These are phyloP conservation scores for Spencermartinsiella ligniputridi DNA, from an alignment of 1,139 yeast genomes.

Conservation along the genomic window DNA sequence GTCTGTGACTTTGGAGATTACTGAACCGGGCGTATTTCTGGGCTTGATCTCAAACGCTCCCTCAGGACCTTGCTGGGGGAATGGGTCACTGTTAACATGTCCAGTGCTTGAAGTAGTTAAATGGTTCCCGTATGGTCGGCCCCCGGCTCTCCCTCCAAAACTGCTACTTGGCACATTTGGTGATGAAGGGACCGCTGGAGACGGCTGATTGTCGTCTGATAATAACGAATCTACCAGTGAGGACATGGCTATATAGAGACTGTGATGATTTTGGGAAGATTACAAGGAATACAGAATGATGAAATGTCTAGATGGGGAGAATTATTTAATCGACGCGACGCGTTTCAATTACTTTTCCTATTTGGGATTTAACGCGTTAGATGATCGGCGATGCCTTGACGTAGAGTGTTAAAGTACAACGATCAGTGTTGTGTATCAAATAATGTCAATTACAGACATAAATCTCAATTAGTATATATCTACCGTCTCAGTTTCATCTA, in stretches of 20 bases:
- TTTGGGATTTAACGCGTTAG: no score
- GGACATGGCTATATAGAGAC: slow-evolving; percentile 13
- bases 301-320: no score
- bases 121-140: neutral
- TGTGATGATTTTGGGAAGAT: no score
- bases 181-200: slow-evolving; percentile 13
- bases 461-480: no score
- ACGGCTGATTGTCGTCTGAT: slow-evolving; percentile 14
- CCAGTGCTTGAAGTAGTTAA: slow-evolving; percentile 14
- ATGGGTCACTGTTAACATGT: slow-evolving; percentile 12
- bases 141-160: neutral
- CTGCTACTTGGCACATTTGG: slow-evolving; percentile 15
- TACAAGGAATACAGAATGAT: no score
- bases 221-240: slow-evolving; percentile 16
- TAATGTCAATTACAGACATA: no score
- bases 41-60: neutral
- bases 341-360: no score
- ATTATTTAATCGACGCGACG: no score
- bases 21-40: slow-evolving; percentile 4
- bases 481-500: no score
- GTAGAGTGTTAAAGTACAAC: no score
- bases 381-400: no score
- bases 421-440: no score
- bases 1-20: slow-evolving; percentile 81
- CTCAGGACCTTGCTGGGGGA: neutral